A percentile compares a stretch with the other conserved stretches of the same genome.
These are phyloP conservation scores for Mycena chlorophos DNA, from an alignment of 768 basidiomycete species.

Conservation along the genomic window DNA sequence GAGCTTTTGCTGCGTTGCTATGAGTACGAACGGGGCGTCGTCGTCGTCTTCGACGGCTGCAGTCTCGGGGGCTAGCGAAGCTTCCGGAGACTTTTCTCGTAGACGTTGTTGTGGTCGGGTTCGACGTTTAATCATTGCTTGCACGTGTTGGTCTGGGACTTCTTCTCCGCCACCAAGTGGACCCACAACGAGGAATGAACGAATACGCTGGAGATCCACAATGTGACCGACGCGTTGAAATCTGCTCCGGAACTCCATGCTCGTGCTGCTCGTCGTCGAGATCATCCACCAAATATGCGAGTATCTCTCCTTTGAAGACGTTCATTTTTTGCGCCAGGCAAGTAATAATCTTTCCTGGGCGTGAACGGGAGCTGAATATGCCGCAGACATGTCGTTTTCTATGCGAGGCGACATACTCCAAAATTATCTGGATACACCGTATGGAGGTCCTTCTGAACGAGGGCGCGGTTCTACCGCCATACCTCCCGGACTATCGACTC, in stretches of 20 bases:
- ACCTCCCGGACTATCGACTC: neutral
- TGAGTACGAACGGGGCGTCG: conserved; percentile 53
- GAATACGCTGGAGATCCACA: too few relatives aligned
- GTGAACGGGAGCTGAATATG: neutral
- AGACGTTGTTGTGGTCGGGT: conserved; percentile 60
- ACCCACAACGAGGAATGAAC: too few relatives aligned
- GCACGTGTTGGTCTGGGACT: too few relatives aligned
- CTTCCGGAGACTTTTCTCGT: conserved; percentile 50
- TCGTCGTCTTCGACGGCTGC: conserved; percentile 41
- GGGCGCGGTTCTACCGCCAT: neutral
- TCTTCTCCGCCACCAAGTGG: too few relatives aligned
- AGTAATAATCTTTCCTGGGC: neutral
- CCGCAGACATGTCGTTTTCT: neutral
- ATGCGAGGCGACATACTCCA: neutral
- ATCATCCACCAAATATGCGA: too few relatives aligned
- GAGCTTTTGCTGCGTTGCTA: too few relatives aligned
- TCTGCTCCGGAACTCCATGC: too few relatives aligned
- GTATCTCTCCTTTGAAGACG: neutral
- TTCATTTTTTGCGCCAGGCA: neutral
- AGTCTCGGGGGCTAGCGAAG: conserved; percentile 40
- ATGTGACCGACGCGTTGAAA: too few relatives aligned
- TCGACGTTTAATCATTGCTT: conserved; percentile 71
- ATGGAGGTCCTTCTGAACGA: neutral
- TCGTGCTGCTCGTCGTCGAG: too few relatives aligned
- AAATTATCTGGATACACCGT: neutral